phyloP scores from a whole-genome alignment of 148 eudicot species.

The Rhododendron vialii region DNA sequence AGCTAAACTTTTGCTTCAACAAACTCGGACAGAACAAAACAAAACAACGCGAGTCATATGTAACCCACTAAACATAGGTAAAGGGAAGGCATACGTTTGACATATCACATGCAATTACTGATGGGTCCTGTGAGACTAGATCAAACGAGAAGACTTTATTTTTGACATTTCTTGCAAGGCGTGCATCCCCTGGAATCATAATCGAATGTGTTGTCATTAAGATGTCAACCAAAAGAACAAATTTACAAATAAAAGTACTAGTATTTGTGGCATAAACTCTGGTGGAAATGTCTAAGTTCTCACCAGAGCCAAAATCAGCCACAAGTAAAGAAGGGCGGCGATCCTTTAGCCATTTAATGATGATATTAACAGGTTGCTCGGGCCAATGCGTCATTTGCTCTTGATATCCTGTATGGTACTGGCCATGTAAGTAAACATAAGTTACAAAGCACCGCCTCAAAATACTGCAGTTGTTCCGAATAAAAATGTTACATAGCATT shows the following conservation, averaged over 20 bases:
- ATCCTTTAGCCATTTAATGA: slow-evolving; percentile 84
- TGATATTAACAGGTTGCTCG: slow-evolving; percentile 77
- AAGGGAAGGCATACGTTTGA: slow-evolving; percentile 53
- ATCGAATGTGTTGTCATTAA: not conserved
- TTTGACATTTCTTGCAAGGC: slow-evolving; percentile 71
- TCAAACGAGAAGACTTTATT: slow-evolving; percentile 91
- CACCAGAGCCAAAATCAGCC: slow-evolving; percentile 97
- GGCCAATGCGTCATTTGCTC: slow-evolving; percentile 99
- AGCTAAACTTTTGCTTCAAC: not conserved
- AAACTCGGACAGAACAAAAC: not conserved
- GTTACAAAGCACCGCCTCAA: slow-evolving; percentile 1
- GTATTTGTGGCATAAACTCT: not conserved
- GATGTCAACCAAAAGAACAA: slow-evolving; percentile 2
- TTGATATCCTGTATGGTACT: slow-evolving; percentile 98
- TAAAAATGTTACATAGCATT: not conserved
- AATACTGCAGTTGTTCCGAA: not conserved
- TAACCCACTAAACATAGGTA: not conserved
- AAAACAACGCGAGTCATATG: not conserved
- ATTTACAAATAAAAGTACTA: not conserved
- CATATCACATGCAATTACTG: slow-evolving; percentile 98
- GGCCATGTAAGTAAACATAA: slow-evolving; percentile 41
- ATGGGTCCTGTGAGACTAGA: slow-evolving; percentile 80
- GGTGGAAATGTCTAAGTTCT: slow-evolving; percentile 17
- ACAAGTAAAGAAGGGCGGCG: slow-evolving; percentile 66
- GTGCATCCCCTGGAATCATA: slow-evolving; percentile 72